Conservation (phyloP, 495 filamentous ascomycete species). For the Collariella sp. region DNA sequence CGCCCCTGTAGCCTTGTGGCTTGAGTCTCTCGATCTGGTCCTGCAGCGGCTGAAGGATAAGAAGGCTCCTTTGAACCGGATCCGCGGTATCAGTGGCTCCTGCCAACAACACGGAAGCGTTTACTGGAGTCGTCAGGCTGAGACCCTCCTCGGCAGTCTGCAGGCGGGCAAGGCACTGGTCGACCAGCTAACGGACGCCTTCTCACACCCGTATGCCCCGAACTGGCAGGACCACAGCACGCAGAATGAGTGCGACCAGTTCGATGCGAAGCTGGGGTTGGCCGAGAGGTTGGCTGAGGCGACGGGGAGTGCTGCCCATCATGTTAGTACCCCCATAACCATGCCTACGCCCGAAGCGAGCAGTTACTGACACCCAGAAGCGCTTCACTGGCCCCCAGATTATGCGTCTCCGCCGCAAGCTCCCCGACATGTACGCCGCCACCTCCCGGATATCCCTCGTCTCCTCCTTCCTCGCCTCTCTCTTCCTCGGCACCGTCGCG, state of each 20-base stretch:
- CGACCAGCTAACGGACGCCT: slow-evolving; percentile 60
- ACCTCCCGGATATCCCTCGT: slow-evolving; percentile 86
- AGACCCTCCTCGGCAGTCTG: slow-evolving; percentile 51
- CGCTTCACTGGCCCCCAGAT: slow-evolving; percentile 98
- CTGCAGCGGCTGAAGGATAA: slow-evolving; percentile 62
- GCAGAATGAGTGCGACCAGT: slow-evolving; percentile 79
- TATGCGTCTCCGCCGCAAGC: slow-evolving; percentile 68
- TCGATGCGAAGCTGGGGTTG: slow-evolving; percentile 62
- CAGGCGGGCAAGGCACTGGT: slow-evolving; percentile 52
- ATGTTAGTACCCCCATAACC: slow-evolving; percentile 48
- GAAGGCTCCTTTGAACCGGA: slow-evolving; percentile 65
- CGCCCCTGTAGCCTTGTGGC: slow-evolving; percentile 87
- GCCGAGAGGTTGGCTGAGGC: slow-evolving; percentile 59
- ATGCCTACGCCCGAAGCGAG: background rate
- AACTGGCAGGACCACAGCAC: slow-evolving; percentile 99
- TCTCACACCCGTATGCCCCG: slow-evolving; percentile 80
- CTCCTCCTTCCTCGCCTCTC: slow-evolving; percentile 86
- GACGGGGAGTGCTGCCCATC: slow-evolving; percentile 89
- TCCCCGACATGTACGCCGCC: slow-evolving; percentile 68
- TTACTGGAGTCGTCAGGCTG: slow-evolving; percentile 73
- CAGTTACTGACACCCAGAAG: slow-evolving; percentile 39
- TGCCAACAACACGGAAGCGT: slow-evolving; percentile 97
- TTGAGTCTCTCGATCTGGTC: slow-evolving; percentile 84
- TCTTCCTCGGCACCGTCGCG: slow-evolving; percentile 79
- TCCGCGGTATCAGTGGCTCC: slow-evolving; percentile 79